A percentile compares a stretch with the other conserved stretches of the same genome.
phyloP scores from a whole-genome alignment of 495 filamentous ascomycete genomes.

The Podospora fimiseda region DNA sequence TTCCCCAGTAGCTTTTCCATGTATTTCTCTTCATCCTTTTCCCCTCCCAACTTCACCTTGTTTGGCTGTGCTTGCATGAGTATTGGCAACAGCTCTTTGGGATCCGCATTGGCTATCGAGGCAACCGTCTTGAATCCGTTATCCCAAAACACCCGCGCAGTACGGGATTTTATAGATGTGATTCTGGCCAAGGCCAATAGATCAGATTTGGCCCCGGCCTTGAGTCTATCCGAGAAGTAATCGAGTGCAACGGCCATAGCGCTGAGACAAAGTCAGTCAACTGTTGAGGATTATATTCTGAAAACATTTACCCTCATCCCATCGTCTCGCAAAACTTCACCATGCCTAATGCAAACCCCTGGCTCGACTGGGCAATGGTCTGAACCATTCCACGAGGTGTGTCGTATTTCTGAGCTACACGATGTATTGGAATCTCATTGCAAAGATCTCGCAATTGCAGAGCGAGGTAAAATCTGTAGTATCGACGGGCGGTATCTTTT shows the following conservation, averaged over 20 bases:
- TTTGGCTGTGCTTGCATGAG: constrained; percentile 64
- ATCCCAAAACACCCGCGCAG: constrained; percentile 69
- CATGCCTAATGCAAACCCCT: constrained; percentile 73
- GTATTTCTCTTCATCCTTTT: constrained; percentile 56
- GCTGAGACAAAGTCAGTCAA: no score
- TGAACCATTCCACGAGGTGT: constrained; percentile 66
- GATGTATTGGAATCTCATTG: constrained; percentile 68
- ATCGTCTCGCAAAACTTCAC: constrained; percentile 70
- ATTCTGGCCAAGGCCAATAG: constrained; percentile 67
- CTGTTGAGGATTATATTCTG: no score
- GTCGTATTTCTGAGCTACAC: constrained; percentile 63
- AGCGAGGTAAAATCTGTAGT: constrained; percentile 72
- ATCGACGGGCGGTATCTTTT: constrained; percentile 54
- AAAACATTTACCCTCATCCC: constrained; percentile 53
- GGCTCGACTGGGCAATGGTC: constrained; percentile 65
- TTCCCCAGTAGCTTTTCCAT: constrained; percentile 57
- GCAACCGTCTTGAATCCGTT: constrained; percentile 66
- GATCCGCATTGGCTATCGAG: constrained; percentile 60
- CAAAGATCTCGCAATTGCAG: constrained; percentile 77
- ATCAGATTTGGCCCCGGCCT: constrained; percentile 67
- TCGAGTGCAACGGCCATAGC: constrained; percentile 68
- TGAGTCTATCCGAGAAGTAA: constrained; percentile 69
- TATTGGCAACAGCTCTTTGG: constrained; percentile 61
- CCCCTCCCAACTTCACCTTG: constrained; percentile 53
- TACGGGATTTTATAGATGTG: constrained; percentile 71